Evolutionary conservation across 2,329 filamentous ascomycete genomes (phyloP).

Genomic region (Aspergillus texensis): DNA sequence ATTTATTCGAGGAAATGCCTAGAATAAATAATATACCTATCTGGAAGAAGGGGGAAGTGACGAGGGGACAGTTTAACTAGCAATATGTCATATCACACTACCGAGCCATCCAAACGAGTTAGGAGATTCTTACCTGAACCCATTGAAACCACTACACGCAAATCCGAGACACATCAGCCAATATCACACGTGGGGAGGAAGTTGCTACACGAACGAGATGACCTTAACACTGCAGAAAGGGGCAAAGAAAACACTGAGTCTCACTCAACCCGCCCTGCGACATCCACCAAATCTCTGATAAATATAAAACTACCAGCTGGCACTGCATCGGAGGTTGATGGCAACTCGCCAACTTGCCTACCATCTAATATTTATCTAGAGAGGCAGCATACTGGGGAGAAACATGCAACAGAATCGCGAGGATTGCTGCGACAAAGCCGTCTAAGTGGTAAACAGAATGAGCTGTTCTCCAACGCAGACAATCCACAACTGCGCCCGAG

Average conservation of each 20-base stretch:
- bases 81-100: conserved; percentile 11
- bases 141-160: conserved; percentile 47
- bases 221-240: not conserved
- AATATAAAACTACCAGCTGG: not conserved
- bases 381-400: not conserved
- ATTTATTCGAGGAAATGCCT: not conserved
- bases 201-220: not conserved
- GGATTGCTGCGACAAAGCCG: not conserved
- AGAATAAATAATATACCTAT: not conserved
- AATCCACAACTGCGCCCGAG: conserved; percentile 22
- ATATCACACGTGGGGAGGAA: not conserved
- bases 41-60: not conserved
- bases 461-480: not conserved
- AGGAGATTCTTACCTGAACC: conserved; percentile 46
- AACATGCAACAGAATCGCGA: too few species aligned
- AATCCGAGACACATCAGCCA: conserved; percentile 32
- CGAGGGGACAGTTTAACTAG: not conserved
- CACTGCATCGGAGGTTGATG: not conserved
- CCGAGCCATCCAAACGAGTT: conserved; percentile 7
- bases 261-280: not conserved
- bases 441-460: not conserved
- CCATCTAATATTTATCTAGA: not conserved
- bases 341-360: not conserved
- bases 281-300: not conserved
- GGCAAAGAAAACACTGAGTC: not conserved